Conservation (phyloP, 495 filamentous ascomycete genomes). For the Polyplosphaeria fusca region DNA sequence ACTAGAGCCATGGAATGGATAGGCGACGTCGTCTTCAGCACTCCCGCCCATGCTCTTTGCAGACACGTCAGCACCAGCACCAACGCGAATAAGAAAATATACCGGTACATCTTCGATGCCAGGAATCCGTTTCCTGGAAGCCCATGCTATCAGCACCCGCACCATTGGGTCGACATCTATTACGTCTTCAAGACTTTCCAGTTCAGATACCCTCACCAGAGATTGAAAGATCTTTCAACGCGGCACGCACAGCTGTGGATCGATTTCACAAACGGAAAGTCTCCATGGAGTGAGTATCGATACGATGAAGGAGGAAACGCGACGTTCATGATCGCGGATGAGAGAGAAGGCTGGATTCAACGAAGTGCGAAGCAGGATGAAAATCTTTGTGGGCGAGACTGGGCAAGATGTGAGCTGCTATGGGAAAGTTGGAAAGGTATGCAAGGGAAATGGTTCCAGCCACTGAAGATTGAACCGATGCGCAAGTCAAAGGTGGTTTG, state of each 20-base stretch:
- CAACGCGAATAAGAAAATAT: slow-evolving; percentile 9
- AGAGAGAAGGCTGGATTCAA: slow-evolving; percentile 19
- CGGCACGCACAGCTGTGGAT: slow-evolving; percentile 23
- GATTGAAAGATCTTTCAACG: slow-evolving; percentile 11
- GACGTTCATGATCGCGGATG: slow-evolving; percentile 14
- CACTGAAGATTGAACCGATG: slow-evolving; percentile 8
- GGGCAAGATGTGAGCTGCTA: slow-evolving; percentile 8
- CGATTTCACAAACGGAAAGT: slow-evolving; percentile 12
- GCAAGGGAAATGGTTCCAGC: slow-evolving; percentile 1
- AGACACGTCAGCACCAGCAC: neutral
- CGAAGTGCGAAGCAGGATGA: slow-evolving; percentile 12
- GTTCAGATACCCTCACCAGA: slow-evolving; percentile 5
- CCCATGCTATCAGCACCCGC: slow-evolving; percentile 1
- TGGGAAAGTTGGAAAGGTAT: slow-evolving; percentile 1
- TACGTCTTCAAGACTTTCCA: slow-evolving; percentile 17
- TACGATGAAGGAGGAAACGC: neutral
- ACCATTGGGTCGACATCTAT: slow-evolving; percentile 28
- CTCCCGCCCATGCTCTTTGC: slow-evolving; percentile 3
- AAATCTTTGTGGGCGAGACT: slow-evolving; percentile 5
- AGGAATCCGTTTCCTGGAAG: slow-evolving; percentile 17
- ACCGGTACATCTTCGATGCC: slow-evolving; percentile 24
- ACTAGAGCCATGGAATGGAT: slow-evolving; percentile 8
- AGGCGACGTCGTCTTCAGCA: slow-evolving; percentile 19
- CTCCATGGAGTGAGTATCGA: slow-evolving; percentile 19
- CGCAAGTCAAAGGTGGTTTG: neutral